phyloP scores from a whole-genome alignment of 2,329 filamentous ascomycete species.

The Alternaria brassicae region DNA sequence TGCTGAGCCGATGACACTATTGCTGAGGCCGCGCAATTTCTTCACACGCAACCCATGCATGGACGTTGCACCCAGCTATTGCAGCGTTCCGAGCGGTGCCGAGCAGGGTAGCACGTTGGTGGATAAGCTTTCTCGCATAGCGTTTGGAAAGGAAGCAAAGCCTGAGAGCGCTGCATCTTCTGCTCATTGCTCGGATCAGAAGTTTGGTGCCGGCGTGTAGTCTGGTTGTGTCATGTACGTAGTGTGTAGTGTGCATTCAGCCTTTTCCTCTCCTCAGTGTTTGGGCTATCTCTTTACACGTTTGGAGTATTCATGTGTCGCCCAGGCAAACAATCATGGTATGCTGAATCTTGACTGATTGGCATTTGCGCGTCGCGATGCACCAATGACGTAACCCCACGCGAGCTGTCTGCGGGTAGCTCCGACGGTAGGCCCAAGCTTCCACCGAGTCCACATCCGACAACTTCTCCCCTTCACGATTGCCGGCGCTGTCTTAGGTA shows the following conservation, averaged over 20 bases:
- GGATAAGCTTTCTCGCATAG: conserved; percentile 60
- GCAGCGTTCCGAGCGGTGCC: conserved; percentile 74
- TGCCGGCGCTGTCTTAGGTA: background rate
- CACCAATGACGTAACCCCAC: conserved; percentile 7
- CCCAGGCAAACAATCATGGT: background rate
- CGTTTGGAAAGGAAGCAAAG: conserved; percentile 52
- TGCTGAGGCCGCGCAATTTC: conserved; percentile 82
- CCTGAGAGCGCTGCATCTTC: conserved; percentile 10
- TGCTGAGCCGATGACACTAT: conserved; percentile 76
- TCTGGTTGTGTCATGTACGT: background rate
- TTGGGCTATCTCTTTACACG: background rate
- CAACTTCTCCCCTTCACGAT: conserved; percentile 14
- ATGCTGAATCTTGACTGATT: background rate
- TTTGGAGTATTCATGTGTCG: background rate
- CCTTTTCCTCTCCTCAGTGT: accelerated
- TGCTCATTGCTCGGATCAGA: conserved; percentile 26
- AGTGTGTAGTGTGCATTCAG: background rate
- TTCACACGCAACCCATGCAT: conserved; percentile 80
- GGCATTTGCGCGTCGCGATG: background rate
- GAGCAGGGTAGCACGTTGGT: conserved; percentile 56
- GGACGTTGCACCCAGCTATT: conserved; percentile 80
- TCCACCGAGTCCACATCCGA: conserved; percentile 8
- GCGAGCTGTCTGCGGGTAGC: background rate
- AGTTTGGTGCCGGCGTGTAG: conserved; percentile 30
- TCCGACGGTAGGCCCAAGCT: conserved; percentile 23